A percentile compares a stretch with the other conserved stretches of the same genome.
Conservation (phyloP, 306 rosid species). For the Medicago lupulina region DNA sequence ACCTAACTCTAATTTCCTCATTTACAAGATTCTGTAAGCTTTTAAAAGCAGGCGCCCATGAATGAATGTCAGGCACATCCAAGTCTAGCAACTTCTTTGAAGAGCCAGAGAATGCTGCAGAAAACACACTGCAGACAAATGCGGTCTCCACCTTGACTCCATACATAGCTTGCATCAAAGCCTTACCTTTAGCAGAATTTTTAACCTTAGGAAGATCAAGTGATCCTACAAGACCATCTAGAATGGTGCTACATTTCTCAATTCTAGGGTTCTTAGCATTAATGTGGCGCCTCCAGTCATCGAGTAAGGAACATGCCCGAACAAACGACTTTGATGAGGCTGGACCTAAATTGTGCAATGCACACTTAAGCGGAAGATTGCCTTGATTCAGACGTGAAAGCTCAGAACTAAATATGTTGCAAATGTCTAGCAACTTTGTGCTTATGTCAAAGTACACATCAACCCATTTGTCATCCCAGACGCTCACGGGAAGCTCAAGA, state of each 20-base stretch:
- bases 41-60: conserved; percentile 74
- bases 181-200: conserved; percentile 82
- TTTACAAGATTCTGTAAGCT: conserved; percentile 66
- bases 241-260: conserved; percentile 57
- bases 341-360: conserved; percentile 64
- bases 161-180: conserved; percentile 81
- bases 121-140: conserved; percentile 70
- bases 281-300: conserved; percentile 69
- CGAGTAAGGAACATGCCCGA: conserved; percentile 63
- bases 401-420: conserved; percentile 80
- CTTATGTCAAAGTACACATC: conserved; percentile 84
- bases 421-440: conserved; percentile 75
- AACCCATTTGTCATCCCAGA: conserved; percentile 91
- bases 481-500: conserved; percentile 71
- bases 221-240: conserved; percentile 63
- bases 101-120: conserved; percentile 69
- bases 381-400: conserved; percentile 79
- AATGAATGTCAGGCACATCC: conserved; percentile 51
- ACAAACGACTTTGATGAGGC: conserved; percentile 55
- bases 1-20: conserved; percentile 58
- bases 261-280: conserved; percentile 59
- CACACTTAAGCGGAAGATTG: conserved; percentile 64
- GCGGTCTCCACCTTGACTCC: conserved; percentile 79
- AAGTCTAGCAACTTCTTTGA: conserved; percentile 54
- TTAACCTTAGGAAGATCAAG: conserved; percentile 83